Base-by-base conservation (phyloP, 495 filamentous ascomycete genomes). In the Cercophora sp. region DNA sequence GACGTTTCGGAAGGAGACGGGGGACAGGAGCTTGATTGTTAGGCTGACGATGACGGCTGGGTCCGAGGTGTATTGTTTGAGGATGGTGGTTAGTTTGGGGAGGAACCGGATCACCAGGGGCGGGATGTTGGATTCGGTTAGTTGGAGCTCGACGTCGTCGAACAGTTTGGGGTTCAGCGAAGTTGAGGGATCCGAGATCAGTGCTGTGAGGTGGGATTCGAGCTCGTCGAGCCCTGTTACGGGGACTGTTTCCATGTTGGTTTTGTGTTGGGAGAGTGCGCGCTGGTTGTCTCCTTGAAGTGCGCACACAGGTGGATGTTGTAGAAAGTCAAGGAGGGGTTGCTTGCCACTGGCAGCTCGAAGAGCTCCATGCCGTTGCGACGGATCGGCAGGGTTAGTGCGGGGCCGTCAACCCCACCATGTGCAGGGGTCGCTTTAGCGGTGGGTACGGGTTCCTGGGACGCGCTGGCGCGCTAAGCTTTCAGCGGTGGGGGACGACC, bases 111-210 rank as follows among this genome's bases (percentile, higher is more conserved):
- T 68, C 34, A 81, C 71, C 3, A 80, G 61, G 11, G 77, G 66
- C 0, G 66, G 65, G 32, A 68, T 74, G 58, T 79, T 78, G 61
- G 53, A 59, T 3, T 74, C 74, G 75, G 57, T 78, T 15, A 81
- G 67, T 53, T 81, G 78, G 0, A 81, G 68, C 49, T 78, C 73
- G 24, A 81, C 70, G 54, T 79, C 68, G 51, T 81, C 78, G 35
- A 80, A 78, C 2, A 80, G 60, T 56, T 78, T 78, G 10, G 55
- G 57, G 55, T 70, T 68, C 20, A 76, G 63, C 0, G 63, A 51
- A 4, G 70, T 47, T 4, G 48, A 55, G 8, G 76, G 63, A 55
- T 74, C 68, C 24, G 50, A 50, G 36, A 71, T 48, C n/a, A 81
- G 64, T 13, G 73, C 58, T 40, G 76, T 71, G 18, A 81, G 61